These are phyloP conservation scores for Sanghuangporus weigelae DNA, from an alignment of 1,284 basidiomycete species.

Conservation along the genomic window DNA sequence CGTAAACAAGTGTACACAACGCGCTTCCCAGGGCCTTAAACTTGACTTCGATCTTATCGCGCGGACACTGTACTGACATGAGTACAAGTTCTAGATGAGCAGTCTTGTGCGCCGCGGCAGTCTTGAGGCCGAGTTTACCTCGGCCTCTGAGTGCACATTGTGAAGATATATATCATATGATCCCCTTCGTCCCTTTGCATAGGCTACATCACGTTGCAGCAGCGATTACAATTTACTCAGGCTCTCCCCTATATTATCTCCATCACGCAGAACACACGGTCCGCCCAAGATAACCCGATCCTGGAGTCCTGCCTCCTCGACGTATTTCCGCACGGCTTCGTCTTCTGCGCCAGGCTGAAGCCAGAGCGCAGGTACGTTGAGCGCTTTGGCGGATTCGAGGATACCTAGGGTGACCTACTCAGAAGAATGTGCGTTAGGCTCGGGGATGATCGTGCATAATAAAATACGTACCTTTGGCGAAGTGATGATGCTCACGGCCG, in stretches of 20 bases:
- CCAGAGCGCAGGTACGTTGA: conserved; percentile 68
- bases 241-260: conserved; percentile 48
- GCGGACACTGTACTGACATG: background rate
- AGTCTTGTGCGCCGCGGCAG: too few relatives aligned
- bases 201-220: background rate
- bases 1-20: background rate
- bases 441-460: background rate
- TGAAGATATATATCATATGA: background rate
- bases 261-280: conserved; percentile 67
- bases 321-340: conserved; percentile 43
- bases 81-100: too few relatives aligned
- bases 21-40: conserved; percentile 15
- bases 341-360: conserved; percentile 83
- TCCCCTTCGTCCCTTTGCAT: background rate
- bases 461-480: conserved; percentile 51
- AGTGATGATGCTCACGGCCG: conserved; percentile 78
- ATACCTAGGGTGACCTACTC: conserved; percentile 60
- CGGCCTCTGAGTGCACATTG: too few relatives aligned
- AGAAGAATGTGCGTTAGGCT: background rate
- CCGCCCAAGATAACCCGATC: conserved; percentile 70
- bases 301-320: conserved; percentile 48
- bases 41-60: background rate
- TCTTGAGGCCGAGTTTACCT: too few relatives aligned
- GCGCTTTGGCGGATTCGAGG: conserved; percentile 58
- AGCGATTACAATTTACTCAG: conserved; percentile 6